Evolutionary conservation across 2,329 filamentous ascomycete genomes (phyloP).

Genomic region (Epichloe elymi): DNA sequence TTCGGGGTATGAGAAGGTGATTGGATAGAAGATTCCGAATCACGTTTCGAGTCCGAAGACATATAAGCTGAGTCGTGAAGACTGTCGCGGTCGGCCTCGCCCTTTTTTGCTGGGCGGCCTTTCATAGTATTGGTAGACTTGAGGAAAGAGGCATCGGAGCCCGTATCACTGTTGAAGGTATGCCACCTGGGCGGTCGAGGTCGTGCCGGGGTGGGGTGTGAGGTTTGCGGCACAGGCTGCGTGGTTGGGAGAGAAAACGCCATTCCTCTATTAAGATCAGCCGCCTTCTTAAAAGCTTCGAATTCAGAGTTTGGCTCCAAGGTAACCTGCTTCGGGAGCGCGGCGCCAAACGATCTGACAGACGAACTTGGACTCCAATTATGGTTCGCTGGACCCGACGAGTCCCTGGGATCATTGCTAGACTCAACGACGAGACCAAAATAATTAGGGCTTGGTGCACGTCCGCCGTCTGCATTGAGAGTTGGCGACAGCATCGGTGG

Average conservation of each 20-base stretch:
- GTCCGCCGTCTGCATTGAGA: conserved; percentile 20
- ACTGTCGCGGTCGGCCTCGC: conserved; percentile 33
- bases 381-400: conserved; percentile 47
- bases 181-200: conserved; percentile 34
- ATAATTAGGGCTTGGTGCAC: conserved; percentile 66
- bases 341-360: conserved; percentile 54
- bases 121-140: conserved; percentile 12
- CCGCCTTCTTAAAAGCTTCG: conserved; percentile 62
- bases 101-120: conserved; percentile 16
- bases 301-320: conserved; percentile 71
- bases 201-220: conserved; percentile 20
- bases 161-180: conserved; percentile 32
- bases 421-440: conserved; percentile 64
- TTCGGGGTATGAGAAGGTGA: conserved; percentile 23
- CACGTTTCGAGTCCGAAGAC: conserved; percentile 40
- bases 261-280: conserved; percentile 46
- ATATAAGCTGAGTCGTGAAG: conserved; percentile 40
- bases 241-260: conserved; percentile 32
- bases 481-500: conserved; percentile 37
- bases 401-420: conserved; percentile 47
- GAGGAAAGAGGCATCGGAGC: conserved; percentile 21
- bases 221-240: conserved; percentile 28
- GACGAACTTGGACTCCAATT: conserved; percentile 66
- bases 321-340: conserved; percentile 55
- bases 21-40: conserved; percentile 34